Base-by-base conservation (phyloP, 1,284 basidiomycete species). In the Trichosporon ovoides region DNA sequence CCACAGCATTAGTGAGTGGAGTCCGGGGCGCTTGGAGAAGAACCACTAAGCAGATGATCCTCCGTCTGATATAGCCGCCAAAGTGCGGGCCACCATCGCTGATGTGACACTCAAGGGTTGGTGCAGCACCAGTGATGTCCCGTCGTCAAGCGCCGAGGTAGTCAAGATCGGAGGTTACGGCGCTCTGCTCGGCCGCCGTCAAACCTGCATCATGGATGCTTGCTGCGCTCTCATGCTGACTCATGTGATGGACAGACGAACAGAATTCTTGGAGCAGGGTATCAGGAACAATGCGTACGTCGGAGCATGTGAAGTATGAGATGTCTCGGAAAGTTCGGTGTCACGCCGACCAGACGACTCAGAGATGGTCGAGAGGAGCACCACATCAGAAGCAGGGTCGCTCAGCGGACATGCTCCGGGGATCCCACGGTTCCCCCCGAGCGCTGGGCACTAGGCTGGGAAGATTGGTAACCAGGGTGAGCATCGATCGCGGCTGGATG, bases 291-390 rank as follows among this genome's bases (percentile, higher is more conserved):
- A 16, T 48, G 43, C 24, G 28, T 28, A 24, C 24, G 43, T n/a
- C 28, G 43, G 43, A 48, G 43, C 43, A 28, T 48, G 43, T 48
- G 24, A 48, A 48, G 43, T 24, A 48, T 48, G 24, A 48, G 28
- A 16, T 13, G 43, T 48, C 16, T 18, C 24, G 43, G 24, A 22
- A 24, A 48, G 24, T 31, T 48, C 43, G 43, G 43, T 31, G 43
- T 48, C 43, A 48, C 43, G 43, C 43, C 43, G 43, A 31, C 11
- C 43, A 16, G 24, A 22, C 43, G 43, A 48, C 16, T 24, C 43
- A 16, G 28, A 24, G 28, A 16, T 28, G 24, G 16, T 48, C 28
- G 43, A 31, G 19, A 22, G 10, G 19, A 20, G 7, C 38, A 10
- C 11, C 38, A 5, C 6, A 22, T 22, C 43, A 48, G 24, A 48